A percentile compares a stretch with the other conserved stretches of the same genome.
These are phyloP conservation scores for Parathielavia hyrcaniae DNA, from an alignment of 495 filamentous ascomycete genomes.

Conservation along the genomic window DNA sequence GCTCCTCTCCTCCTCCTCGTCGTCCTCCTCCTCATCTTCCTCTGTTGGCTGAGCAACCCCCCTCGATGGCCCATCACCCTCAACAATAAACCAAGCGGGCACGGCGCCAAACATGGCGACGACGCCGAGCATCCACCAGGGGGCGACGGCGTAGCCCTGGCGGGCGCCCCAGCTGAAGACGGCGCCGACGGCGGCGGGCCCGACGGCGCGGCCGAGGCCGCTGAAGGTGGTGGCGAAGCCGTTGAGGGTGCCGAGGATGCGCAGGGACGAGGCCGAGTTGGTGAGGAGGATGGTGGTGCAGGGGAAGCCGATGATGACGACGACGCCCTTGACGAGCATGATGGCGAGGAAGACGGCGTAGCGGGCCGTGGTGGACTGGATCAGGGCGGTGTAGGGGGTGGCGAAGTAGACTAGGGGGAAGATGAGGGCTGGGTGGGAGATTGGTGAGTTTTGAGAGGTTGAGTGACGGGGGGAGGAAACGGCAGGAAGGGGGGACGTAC, in stretches of 20 bases:
- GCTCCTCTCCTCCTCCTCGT: slow-evolving; percentile 11
- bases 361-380: slow-evolving; percentile 39
- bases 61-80: slow-evolving; percentile 65
- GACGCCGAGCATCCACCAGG: slow-evolving; percentile 67
- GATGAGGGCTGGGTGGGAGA: slow-evolving; percentile 32
- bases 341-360: slow-evolving; percentile 48
- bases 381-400: slow-evolving; percentile 65
- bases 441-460: neutral
- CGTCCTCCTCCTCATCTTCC: slow-evolving; percentile 30
- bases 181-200: slow-evolving; percentile 62
- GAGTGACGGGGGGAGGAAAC: neutral
- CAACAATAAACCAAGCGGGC: slow-evolving; percentile 63
- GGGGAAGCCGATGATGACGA: slow-evolving; percentile 76
- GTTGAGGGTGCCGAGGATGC: slow-evolving; percentile 80
- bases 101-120: slow-evolving; percentile 58
- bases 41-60: slow-evolving; percentile 34
- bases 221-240: slow-evolving; percentile 76
- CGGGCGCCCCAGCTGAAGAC: slow-evolving; percentile 66
- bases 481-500: slow-evolving; percentile 21
- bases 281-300: slow-evolving; percentile 84
- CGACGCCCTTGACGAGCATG: slow-evolving; percentile 62
- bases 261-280: slow-evolving; percentile 69
- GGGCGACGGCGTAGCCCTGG: slow-evolving; percentile 62
- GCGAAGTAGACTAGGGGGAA: slow-evolving; percentile 68
- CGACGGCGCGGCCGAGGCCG: slow-evolving; percentile 68